Base-by-base conservation (phyloP, 805 yeast species). In the Millerozyma miso region DNA sequence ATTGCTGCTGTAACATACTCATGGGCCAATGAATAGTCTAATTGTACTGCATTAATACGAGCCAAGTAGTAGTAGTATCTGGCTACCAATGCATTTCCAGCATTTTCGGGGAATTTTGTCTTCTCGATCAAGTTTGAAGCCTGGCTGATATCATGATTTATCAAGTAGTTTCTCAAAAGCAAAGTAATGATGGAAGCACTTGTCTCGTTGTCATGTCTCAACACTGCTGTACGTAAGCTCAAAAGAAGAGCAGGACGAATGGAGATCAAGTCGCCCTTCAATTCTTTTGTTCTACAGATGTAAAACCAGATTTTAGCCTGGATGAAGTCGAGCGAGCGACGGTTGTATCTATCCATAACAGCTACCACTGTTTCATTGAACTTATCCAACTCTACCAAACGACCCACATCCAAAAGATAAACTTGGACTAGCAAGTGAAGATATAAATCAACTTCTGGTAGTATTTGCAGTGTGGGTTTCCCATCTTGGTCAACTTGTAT, bases 221-320 rank as follows among this genome's bases (percentile, higher is more conserved):
- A 76, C 15, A 96, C 81, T 3, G 97, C 89, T 3, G 93, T 84
- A 66, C 97, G 81, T 55, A 93, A 73, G 8, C 85, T 88, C 17
- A 74, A 67, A 62, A 88, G 77, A 60, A 91, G 73, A 33, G 76
- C 80, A 4, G 88, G 77, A 60, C 95, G 79, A 41, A 87, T 69
- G n/a, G 77, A 63, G 39, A 73, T 68, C 45, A 79, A 66, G 51
- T 81, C 73, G 20, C 56, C 55, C 23, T 70, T 58, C 42, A 83
- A 67, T 68, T 91, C 98, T 51, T 80, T 79, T 1, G 89, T 77
- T 63, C 95, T 80, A 36, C 83, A 76, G 52, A 86, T 76, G 68
- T 89, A 91, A 61, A 91, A 93, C 98, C 98, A 93, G 47, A 86
- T 74, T 63, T 90, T 91, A 13, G 98, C 93, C 50, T 81, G 81